Conservation (phyloP, 2,329 filamentous ascomycete species). For the Talaromyces sp. region DNA sequence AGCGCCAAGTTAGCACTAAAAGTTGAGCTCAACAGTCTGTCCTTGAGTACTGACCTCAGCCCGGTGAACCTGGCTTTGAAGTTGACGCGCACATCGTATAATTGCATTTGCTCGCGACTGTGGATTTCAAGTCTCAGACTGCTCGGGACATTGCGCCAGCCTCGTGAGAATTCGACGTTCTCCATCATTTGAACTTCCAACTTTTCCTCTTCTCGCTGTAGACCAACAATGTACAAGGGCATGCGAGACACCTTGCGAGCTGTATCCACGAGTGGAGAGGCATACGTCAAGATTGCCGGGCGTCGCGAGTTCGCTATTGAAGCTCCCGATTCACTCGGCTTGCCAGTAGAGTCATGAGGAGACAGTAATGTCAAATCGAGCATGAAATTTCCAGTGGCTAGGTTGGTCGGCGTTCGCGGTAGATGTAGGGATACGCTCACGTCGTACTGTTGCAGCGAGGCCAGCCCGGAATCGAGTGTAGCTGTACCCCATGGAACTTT, state of each 20-base stretch:
- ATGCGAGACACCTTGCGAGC: conserved; percentile 58
- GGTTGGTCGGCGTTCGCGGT: conserved; percentile 71
- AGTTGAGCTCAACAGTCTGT: background rate
- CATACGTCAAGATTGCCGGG: conserved; percentile 73
- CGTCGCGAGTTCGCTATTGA: conserved; percentile 62
- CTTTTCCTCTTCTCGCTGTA: conserved; percentile 56
- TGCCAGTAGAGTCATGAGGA: conserved; percentile 28
- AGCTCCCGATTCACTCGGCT: conserved; percentile 23
- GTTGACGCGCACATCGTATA: conserved; percentile 64
- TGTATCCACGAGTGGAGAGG: conserved; percentile 61
- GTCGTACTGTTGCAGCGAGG: conserved; percentile 76
- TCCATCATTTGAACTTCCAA: conserved; percentile 70
- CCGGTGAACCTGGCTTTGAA: conserved; percentile 73
- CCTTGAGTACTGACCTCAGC: conserved; percentile 44
- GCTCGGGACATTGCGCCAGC: conserved; percentile 47
- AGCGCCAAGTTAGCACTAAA: background rate
- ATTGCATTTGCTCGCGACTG: conserved; percentile 63
- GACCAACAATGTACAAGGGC: conserved; percentile 63
- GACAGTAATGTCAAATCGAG: conserved; percentile 67
- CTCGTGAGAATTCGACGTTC: conserved; percentile 57
- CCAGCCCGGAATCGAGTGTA: conserved; percentile 49
- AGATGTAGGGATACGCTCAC: conserved; percentile 68
- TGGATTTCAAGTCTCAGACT: conserved; percentile 62
- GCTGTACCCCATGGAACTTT: conserved; percentile 49
- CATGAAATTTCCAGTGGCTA: conserved; percentile 89